These are phyloP conservation scores for Komagataella kurtzmanii DNA, from an alignment of 805 yeast genomes.

Conservation along the genomic window DNA sequence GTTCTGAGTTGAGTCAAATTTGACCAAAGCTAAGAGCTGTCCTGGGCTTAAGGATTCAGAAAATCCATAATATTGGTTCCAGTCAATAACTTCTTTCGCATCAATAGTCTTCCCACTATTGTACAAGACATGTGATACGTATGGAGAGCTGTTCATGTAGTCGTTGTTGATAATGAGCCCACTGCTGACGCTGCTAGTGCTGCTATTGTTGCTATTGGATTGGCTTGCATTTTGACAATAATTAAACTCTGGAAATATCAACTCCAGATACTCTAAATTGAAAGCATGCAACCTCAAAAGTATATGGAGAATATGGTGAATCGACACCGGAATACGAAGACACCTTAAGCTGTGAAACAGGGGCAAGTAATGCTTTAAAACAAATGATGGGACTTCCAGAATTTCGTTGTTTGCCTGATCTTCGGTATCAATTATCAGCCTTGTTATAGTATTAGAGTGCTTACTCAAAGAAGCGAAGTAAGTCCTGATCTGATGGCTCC, in stretches of 20 bases:
- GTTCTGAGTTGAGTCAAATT: background rate
- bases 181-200: background rate
- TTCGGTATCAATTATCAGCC: conserved; percentile 10
- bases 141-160: background rate
- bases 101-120: background rate
- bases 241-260: conserved; percentile 9
- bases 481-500: conserved; percentile 1
- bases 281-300: conserved; percentile 2
- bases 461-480: conserved; percentile 6
- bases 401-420: conserved; percentile 1
- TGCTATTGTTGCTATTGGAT: background rate
- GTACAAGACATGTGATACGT: background rate
- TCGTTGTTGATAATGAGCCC: background rate
- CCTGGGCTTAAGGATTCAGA: background rate
- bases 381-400: conserved; percentile 2
- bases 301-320: conserved; percentile 4
- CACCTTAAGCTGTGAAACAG: conserved; percentile 5
- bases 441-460: conserved; percentile 5
- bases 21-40: background rate
- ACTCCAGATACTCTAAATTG: conserved; percentile 8
- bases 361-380: conserved; percentile 5
- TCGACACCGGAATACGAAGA: conserved; percentile 8
- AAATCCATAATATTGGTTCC: background rate
- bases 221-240: background rate
- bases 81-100: background rate